Conservation (phyloP, 177 flowering plant genomes). For the Vitis hybrid region DNA sequence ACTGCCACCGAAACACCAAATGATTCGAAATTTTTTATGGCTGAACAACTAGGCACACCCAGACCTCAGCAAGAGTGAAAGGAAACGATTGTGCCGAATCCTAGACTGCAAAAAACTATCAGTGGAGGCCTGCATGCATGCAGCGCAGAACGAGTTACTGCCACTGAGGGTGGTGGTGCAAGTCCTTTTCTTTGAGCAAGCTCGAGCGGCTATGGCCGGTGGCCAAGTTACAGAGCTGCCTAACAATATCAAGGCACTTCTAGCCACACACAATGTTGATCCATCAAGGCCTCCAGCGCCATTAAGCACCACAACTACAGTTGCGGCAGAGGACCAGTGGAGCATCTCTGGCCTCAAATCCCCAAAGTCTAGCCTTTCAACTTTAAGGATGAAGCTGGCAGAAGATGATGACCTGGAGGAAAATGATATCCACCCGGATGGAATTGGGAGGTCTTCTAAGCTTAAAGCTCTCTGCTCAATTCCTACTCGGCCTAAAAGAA, state of each 20-base stretch:
- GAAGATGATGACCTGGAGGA: constrained; percentile 71
- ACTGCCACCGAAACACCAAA: too few species aligned
- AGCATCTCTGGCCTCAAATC: constrained; percentile 74
- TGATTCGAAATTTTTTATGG: neutral
- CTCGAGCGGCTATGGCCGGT: constrained; percentile 63
- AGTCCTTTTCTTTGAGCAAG: constrained; percentile 88
- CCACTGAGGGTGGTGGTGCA: constrained; percentile 91
- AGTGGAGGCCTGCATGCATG: constrained; percentile 81
- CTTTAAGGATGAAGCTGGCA: constrained; percentile 71
- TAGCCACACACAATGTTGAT: constrained; percentile 47
- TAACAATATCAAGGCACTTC: constrained; percentile 68
- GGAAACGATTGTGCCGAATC: constrained; percentile 68
- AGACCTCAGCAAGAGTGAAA: constrained; percentile 72
- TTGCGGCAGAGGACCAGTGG: constrained; percentile 71
- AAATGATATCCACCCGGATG: constrained; percentile 30
- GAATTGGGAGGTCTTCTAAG: constrained; percentile 43
- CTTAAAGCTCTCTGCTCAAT: constrained; percentile 51
- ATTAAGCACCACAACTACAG: constrained; percentile 32
- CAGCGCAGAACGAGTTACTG: constrained; percentile 82
- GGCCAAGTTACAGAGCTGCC: constrained; percentile 71
- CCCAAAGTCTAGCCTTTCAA: constrained; percentile 62
- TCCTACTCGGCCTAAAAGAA: constrained; percentile 71
- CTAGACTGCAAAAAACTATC: constrained; percentile 91
- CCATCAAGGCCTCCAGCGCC: constrained; percentile 40
- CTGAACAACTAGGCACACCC: constrained; percentile 62